Evolutionary conservation across 768 basidiomycete genomes (phyloP).

Genomic region (Lactarius psammicola): DNA sequence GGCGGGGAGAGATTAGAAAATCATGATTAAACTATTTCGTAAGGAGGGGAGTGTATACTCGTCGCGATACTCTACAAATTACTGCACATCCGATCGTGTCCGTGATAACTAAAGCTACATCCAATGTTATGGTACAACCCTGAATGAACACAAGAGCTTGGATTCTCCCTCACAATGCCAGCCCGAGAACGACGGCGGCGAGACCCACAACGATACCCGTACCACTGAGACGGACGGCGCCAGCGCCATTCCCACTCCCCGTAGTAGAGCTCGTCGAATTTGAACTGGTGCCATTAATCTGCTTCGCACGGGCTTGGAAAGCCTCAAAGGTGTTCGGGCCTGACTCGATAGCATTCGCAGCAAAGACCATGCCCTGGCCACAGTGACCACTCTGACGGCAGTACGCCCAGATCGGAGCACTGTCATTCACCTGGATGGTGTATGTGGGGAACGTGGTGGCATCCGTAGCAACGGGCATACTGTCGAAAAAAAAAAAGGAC

Average conservation of each 20-base stretch:
- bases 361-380: conserved; percentile 58
- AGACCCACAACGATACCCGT: conserved; percentile 1
- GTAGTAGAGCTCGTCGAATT: conserved; percentile 12
- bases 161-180: conserved; percentile 6
- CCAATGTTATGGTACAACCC: conserved; percentile 10
- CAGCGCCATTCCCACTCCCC: conserved; percentile 21
- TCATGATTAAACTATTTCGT: not conserved
- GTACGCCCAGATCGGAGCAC: conserved; percentile 55
- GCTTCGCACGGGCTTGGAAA: conserved; percentile 48
- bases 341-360: conserved; percentile 50
- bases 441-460: conserved; percentile 51
- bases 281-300: conserved; percentile 41
- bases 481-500: conserved; percentile 16
- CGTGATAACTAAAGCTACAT: conserved; percentile 18
- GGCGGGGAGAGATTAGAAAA: not conserved
- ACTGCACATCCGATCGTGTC: not conserved
- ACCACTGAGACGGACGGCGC: conserved; percentile 25
- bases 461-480: conserved; percentile 48
- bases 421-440: conserved; percentile 54
- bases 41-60: not conserved
- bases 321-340: conserved; percentile 54
- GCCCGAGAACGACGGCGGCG: conserved; percentile 16
- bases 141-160: conserved; percentile 14
- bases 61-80: conserved; percentile 15
- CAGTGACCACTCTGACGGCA: conserved; percentile 54